Base-by-base conservation (phyloP, 257 asterid genomes). In the Gentiana dahurica region DNA sequence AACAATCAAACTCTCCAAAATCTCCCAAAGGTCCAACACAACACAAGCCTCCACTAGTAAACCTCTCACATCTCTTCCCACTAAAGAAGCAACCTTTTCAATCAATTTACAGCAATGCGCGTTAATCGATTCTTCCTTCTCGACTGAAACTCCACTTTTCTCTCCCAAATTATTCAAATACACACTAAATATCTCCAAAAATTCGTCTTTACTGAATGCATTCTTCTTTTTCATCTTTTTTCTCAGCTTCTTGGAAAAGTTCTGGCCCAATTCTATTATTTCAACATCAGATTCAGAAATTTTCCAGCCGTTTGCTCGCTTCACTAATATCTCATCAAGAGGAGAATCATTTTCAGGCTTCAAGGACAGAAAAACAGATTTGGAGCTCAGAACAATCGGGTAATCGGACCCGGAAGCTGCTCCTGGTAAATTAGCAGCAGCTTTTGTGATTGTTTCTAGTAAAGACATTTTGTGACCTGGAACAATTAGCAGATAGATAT, bases 61-160 rank as follows among this genome's bases (percentile, higher is more conserved):
- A 43, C 77, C 75, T 69, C 71, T 77, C n/a, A 77, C 83, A 60
- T 81, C 94, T 63, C 85, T 78, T 54, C 81, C 83, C 78, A 81
- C 67, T 38, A 62, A 64, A 55, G 33, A 5, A 38, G 94, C 90
- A 43, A 74, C 7, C 64, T 78, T 85, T 54, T 72, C 86, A 1
- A 84, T 68, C 75, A 81, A 56, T 51, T 62, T 71, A 60, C 67
- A 62, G 1, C 63, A 75, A 54, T 74, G 73, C 9, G 59, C 79
- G 39, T 65, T 81, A 9, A 70, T 83, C 7, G 60, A 34, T 68
- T 33, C 60, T 9, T 71, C 69, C 24, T 54, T 32, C 4, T 9
- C 35, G 34, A 64, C 47, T 1, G 73, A 61, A 73, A 79, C 35
- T 37, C 82, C 94, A 12, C 53, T 34, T 48, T 62, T 82, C 46